phyloP scores from a whole-genome alignment of 805 yeast species.

The Kodamaea leandrae region DNA sequence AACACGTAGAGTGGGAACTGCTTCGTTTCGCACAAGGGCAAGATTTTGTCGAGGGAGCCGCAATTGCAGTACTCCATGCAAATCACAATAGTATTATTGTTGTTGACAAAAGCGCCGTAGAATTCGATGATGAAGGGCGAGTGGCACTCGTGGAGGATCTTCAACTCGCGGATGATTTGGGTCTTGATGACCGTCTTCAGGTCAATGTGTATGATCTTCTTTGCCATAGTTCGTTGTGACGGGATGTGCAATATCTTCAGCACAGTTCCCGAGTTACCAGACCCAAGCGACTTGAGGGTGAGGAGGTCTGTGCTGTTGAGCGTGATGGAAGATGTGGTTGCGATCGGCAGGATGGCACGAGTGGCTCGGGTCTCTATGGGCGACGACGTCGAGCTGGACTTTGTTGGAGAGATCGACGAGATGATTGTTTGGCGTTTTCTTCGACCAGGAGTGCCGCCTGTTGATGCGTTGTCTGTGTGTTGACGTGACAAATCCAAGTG shows the following conservation, averaged over 20 bases:
- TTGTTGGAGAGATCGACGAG: constrained; percentile 42
- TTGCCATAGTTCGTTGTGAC: constrained; percentile 84
- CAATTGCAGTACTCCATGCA: constrained; percentile 97
- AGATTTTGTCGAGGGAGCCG: constrained; percentile 82
- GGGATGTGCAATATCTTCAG: constrained; percentile 86
- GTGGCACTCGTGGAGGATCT: constrained; percentile 87
- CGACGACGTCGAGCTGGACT: constrained; percentile 21
- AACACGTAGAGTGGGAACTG: constrained; percentile 61
- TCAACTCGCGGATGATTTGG: constrained; percentile 83
- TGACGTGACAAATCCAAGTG: constrained; percentile 18
- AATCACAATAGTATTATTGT: constrained; percentile 69
- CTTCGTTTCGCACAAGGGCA: constrained; percentile 44
- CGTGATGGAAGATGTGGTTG: constrained; percentile 32
- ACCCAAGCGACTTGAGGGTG: constrained; percentile 73
- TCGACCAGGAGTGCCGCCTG: constrained; percentile 12
- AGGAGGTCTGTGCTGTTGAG: constrained; percentile 61
- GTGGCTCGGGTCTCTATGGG: constrained; percentile 15
- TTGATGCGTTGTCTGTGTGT: constrained; percentile 8
- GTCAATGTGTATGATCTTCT: constrained; percentile 83
- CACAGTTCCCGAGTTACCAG: constrained; percentile 94
- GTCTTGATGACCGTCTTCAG: constrained; percentile 73
- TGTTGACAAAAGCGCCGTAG: constrained; percentile 80
- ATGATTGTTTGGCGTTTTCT: constrained; percentile 41
- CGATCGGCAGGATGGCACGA: constrained; percentile 26
- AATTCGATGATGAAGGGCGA: constrained; percentile 82